Base-by-base conservation (phyloP, 2,329 filamentous ascomycete genomes). In the Sporothrix dimorphospora region DNA sequence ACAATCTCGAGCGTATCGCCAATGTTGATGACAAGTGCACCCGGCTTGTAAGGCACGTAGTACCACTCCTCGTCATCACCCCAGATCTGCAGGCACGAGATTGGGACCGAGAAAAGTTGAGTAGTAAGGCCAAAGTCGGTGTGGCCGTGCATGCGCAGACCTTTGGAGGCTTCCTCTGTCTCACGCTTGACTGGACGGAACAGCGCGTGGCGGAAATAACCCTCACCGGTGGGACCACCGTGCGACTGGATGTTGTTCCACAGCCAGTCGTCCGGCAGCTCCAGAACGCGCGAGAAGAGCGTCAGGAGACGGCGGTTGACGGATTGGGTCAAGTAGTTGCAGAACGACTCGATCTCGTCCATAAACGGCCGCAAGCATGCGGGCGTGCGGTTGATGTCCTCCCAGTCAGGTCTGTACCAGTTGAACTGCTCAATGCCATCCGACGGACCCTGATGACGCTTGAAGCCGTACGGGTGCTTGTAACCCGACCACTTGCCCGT, bases 371-470 rank as follows among this genome's bases (percentile, higher is more conserved):
- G 80, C 0, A 85, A 76, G 67, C 84, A 86, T n/a, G 73, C 80
- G 0, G 85, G 85, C 0, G 82, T 78, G 8, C 82, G 86, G 65
- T 81, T 76, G 27, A 78, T 74, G 72, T 83, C 78, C 72, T 82
- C 78, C 81, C 82, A 86, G 63, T 86, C 84, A 0, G 77, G 77
- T 30, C 80, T 82, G 78, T 86, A 87, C 81, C 82, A 86, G 78
- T 87, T 87, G 78, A 86, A 87, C 73, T 87, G 85, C 74, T 87
- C 85, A 70, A 86, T 86, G 3, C 84, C 85, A 75, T 86, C 85
- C 19, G 80, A 76, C 14, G 79, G 75, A 1, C 82, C 84, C 1
- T 79, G 81, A 51, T 82, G 77, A 61, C 84, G 82, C 81, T 83
- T 84, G 79, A 81, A 84, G 73, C 80, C 85, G 76, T 78, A 83